A percentile compares a stretch with the other conserved stretches of the same genome.
phyloP scores from a whole-genome alignment of 495 filamentous ascomycete species.

The Aspergillus sclerotiicarbonarius region DNA sequence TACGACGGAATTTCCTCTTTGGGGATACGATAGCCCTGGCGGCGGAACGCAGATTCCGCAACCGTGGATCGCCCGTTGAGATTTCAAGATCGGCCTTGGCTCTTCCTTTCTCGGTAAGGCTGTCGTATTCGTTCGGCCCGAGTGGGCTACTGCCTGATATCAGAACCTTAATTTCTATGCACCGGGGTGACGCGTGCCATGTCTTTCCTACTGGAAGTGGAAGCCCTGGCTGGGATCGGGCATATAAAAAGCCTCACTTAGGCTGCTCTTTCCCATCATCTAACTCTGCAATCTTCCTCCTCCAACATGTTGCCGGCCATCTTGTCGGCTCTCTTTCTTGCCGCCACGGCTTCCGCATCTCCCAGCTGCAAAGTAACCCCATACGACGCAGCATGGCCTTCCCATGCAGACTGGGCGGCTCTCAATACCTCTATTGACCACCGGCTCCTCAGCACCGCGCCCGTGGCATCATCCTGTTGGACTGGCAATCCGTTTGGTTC shows the following conservation, averaged over 20 bases:
- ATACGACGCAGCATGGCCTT: slow-evolving; percentile 25
- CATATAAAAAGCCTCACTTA: background rate
- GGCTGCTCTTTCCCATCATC: background rate
- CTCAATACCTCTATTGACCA: slow-evolving; percentile 26
- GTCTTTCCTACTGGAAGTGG: background rate
- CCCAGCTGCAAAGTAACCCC: slow-evolving; percentile 22
- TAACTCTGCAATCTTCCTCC: background rate
- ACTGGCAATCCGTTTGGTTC: slow-evolving; percentile 21
- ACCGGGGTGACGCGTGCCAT: too few relatives aligned
- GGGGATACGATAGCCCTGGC: too few relatives aligned
- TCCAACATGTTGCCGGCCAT: background rate
- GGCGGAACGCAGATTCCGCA: too few relatives aligned
- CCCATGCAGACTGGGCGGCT: slow-evolving; percentile 22
- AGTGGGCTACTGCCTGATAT: background rate
- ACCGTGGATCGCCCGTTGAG: too few relatives aligned
- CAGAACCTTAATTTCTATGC: background rate
- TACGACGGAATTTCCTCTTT: background rate
- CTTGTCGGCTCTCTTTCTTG: background rate
- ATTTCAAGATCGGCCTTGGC: too few relatives aligned
- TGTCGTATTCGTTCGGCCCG: background rate
- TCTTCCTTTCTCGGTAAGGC: background rate
- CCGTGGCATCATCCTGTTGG: slow-evolving; percentile 29
- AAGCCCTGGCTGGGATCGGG: background rate
- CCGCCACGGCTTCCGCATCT: background rate
- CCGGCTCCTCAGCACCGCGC: slow-evolving; percentile 18